These are phyloP conservation scores for Calocera cornea DNA, from an alignment of 768 basidiomycete genomes.

Conservation along the genomic window DNA sequence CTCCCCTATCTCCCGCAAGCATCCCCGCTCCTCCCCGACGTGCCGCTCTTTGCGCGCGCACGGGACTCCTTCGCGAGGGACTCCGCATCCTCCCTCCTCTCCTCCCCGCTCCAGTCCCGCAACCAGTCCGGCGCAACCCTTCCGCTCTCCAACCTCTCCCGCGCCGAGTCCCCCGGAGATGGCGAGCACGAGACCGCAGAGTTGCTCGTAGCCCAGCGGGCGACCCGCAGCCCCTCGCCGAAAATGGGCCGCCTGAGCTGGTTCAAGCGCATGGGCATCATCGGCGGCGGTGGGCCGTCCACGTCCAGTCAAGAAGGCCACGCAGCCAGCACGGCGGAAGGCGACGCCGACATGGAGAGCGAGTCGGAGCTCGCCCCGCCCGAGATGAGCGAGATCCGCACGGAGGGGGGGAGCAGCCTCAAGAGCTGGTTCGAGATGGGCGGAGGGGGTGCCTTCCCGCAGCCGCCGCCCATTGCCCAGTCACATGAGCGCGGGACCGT, in stretches of 20 bases:
- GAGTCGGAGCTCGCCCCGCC: background rate
- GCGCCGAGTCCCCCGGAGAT: background rate
- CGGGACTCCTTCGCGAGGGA: background rate
- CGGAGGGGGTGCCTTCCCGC: background rate
- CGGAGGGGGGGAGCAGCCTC: background rate
- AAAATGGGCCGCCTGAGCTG: conserved; percentile 1
- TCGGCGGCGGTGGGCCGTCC: background rate
- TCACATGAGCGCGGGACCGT: background rate
- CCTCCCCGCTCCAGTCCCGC: background rate
- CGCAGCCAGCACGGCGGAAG: background rate
- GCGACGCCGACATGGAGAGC: background rate
- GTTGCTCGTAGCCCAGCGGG: background rate
- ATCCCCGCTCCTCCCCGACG: background rate
- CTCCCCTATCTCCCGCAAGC: background rate
- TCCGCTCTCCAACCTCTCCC: background rate
- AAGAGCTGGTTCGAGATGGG: conserved; percentile 4
- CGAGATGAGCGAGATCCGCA: background rate
- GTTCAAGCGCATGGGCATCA: background rate
- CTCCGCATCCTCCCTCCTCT: background rate
- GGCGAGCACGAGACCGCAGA: background rate
- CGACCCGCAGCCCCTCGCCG: background rate
- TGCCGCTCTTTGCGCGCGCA: background rate
- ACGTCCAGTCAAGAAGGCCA: background rate
- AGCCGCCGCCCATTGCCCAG: background rate
- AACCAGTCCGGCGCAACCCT: background rate